Evolutionary conservation across 1,284 basidiomycete genomes (phyloP).

Genomic region (Cryptococcus sp.): DNA sequence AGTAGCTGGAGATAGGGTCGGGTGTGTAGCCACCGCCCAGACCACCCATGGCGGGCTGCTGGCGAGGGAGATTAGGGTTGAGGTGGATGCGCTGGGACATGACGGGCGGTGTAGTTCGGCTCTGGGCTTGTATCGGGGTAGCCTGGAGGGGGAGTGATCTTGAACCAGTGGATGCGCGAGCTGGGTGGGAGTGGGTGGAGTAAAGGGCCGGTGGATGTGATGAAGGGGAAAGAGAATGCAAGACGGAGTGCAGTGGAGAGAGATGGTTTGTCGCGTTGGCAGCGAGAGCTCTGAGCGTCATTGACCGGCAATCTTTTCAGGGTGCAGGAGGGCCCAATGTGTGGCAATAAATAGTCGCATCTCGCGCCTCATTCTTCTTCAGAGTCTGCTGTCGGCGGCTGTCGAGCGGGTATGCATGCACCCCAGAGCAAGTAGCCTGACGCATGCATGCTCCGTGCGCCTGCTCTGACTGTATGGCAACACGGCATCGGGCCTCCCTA

Average conservation of each 20-base stretch:
- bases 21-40: constrained; percentile 36
- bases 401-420: too few species aligned
- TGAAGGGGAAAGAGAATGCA: too few species aligned
- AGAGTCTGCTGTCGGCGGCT: too few species aligned
- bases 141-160: too few species aligned
- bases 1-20: constrained; percentile 36
- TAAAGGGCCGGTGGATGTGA: background rate
- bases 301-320: too few species aligned
- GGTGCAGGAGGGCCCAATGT: too few species aligned
- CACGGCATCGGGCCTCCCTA: background rate
- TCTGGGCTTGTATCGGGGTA: background rate
- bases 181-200: background rate
- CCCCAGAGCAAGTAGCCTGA: too few species aligned
- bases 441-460: constrained; percentile 1
- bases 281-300: background rate
- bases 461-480: background rate
- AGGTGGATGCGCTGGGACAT: constrained; percentile 50
- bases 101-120: background rate
- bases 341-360: too few species aligned
- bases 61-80: constrained; percentile 46
- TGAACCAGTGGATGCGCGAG: background rate
- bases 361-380: too few species aligned
- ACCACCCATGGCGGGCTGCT: constrained; percentile 6
- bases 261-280: constrained; percentile 11
- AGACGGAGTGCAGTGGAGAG: too few species aligned